Percentiles rank a stretch among this genome's conserved stretches.
These are phyloP conservation scores for Flaveria robusta DNA, from an alignment of 129 eudicot genomes.

Conservation along the genomic window DNA sequence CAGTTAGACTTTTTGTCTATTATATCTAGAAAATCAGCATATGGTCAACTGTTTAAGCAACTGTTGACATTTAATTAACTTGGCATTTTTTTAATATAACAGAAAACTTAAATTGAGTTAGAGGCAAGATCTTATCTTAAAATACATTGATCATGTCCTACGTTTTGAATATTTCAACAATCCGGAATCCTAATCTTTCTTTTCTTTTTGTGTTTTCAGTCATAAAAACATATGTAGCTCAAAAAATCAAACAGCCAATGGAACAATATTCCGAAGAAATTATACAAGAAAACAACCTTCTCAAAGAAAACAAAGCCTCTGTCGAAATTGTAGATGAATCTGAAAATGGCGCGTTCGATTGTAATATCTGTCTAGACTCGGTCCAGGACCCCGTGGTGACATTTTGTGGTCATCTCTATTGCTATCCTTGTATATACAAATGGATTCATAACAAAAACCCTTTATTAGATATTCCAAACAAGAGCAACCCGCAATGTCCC, in stretches of 20 bases:
- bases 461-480: conserved; percentile 31
- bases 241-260: background rate
- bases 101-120: too few species aligned
- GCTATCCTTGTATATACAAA: conserved; percentile 77
- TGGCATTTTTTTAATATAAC: background rate
- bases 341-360: conserved; percentile 54
- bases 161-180: background rate
- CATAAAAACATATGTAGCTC: background rate
- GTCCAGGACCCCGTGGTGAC: conserved; percentile 81
- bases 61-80: too few species aligned
- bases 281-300: background rate
- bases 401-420: conserved; percentile 74
- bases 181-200: background rate
- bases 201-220: background rate
- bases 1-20: background rate
- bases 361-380: conserved; percentile 71
- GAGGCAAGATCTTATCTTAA: too few species aligned
- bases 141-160: too few species aligned
- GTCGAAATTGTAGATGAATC: conserved; percentile 1
- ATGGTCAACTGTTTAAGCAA: background rate
- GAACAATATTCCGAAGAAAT: background rate
- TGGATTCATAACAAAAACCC: conserved; percentile 57
- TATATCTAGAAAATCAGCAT: background rate
- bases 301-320: background rate
- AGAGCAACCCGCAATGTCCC: conserved; percentile 55